These are phyloP conservation scores for Rugonectria rugulosa DNA, from an alignment of 2,329 filamentous ascomycete genomes.

Conservation along the genomic window DNA sequence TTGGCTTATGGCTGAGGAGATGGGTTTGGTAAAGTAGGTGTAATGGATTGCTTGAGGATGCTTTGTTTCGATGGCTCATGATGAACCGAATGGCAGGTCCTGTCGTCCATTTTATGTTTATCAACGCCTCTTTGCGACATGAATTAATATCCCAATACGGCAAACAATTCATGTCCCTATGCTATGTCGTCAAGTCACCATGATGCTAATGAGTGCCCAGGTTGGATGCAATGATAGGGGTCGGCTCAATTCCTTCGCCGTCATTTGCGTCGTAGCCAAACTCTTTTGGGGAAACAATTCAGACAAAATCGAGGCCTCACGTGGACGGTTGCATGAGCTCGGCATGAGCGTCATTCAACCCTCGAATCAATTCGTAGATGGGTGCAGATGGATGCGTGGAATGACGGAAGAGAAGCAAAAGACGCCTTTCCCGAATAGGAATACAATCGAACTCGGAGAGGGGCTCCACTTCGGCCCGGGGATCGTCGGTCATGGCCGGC, in stretches of 20 bases:
- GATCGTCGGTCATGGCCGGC: slow-evolving; percentile 11
- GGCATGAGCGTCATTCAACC: background rate
- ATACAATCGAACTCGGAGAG: slow-evolving; percentile 35
- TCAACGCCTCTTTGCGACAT: background rate
- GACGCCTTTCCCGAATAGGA: slow-evolving; percentile 31
- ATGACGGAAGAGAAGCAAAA: background rate
- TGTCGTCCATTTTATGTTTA: slow-evolving; percentile 9
- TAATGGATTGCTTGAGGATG: too few relatives aligned
- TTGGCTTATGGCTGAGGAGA: too few relatives aligned
- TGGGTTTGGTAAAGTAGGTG: too few relatives aligned
- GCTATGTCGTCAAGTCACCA: too few relatives aligned
- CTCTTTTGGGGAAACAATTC: slow-evolving; percentile 18
- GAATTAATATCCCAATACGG: slow-evolving; percentile 13
- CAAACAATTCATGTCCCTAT: slow-evolving; percentile 24
- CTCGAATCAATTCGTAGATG: background rate
- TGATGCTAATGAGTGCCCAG: too few relatives aligned
- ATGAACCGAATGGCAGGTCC: background rate
- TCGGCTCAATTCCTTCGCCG: background rate
- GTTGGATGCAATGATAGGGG: too few relatives aligned
- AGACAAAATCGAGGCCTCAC: background rate
- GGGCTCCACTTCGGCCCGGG: slow-evolving; percentile 4
- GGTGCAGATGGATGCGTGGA: background rate
- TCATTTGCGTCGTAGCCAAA: background rate
- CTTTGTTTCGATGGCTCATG: background rate
- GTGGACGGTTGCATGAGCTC: background rate